These are phyloP conservation scores for Aspergillus persii DNA, from an alignment of 2,329 filamentous ascomycete species.

Conservation along the genomic window DNA sequence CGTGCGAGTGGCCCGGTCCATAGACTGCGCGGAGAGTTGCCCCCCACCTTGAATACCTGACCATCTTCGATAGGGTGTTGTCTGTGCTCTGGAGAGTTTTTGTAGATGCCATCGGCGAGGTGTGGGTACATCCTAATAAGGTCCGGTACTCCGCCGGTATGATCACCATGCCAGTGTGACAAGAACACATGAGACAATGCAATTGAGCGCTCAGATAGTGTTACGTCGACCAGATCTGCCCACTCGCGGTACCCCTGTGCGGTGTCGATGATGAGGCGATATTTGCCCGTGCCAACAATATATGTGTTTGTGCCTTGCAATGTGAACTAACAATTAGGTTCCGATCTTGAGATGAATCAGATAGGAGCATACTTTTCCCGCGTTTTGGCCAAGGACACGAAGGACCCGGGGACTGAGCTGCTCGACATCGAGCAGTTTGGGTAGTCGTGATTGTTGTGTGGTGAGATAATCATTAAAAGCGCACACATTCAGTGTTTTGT, in stretches of 20 bases:
- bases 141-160: slow-evolving; percentile 43
- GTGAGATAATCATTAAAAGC: slow-evolving; percentile 51
- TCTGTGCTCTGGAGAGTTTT: slow-evolving; percentile 32
- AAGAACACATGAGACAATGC: slow-evolving; percentile 45
- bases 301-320: slow-evolving; percentile 45
- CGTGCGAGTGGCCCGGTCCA: slow-evolving; percentile 67
- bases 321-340: no score
- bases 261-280: slow-evolving; percentile 40
- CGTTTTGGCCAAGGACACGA: slow-evolving; percentile 46
- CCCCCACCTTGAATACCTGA: slow-evolving; percentile 38
- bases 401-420: slow-evolving; percentile 43
- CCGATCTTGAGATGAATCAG: no score
- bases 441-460: slow-evolving; percentile 37
- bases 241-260: slow-evolving; percentile 26
- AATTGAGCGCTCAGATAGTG: background rate
- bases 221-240: slow-evolving; percentile 31
- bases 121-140: slow-evolving; percentile 33
- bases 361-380: slow-evolving; percentile 37
- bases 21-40: slow-evolving; percentile 43
- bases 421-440: slow-evolving; percentile 40
- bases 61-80: slow-evolving; percentile 37
- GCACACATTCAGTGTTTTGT: slow-evolving; percentile 48
- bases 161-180: slow-evolving; percentile 47
- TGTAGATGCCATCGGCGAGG: slow-evolving; percentile 34
- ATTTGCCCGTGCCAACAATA: slow-evolving; percentile 37